Base-by-base conservation (phyloP, 441 rosid genomes). In the Populus tomentosa region DNA sequence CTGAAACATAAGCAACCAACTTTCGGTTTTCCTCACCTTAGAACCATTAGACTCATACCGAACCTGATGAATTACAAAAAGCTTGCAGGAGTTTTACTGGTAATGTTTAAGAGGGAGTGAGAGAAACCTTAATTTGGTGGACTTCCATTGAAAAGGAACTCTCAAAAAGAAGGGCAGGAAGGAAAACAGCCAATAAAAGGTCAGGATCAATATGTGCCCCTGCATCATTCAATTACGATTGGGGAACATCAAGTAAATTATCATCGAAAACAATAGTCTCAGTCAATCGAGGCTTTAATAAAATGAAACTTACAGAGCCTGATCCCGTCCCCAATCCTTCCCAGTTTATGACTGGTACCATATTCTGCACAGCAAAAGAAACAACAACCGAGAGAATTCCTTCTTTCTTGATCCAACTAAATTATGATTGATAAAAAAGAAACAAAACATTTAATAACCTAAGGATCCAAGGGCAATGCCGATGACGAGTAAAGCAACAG, bases 151-250 rank as follows among this genome's bases (percentile, higher is more conserved):
- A 86, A 82, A 93, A 93, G 33, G 99, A 91, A 85, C 97, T 95
- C 89, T 95, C 99, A 21, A 93, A 95, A 77, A 95, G 97, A 83
- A 95, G 96, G 56, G 97, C 94, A 53, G 99, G 99, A 83, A 95
- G 97, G 75, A 93, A 95, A 74, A 93, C 92, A 35, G 98, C 97
- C 88, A 95, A 81, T 59, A 95, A 83, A 71, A 95, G 91, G 75
- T 92, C 87, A 63, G 98, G 97, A 81, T 92, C 83, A 69, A 95
- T 95, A 42, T 28, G 73, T 35, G 96, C 86, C 99, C 99, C 99
- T 93, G 88, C 82, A 86, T 7, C 28, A 61, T 61, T 61, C 65
- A 21, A 72, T 80, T 63, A 10, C 36, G 26, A 69, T 72, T 50
- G 13, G 38, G 70, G 23, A 69, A 21, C 65, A 50, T 75, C 16